phyloP scores from a whole-genome alignment of 2,329 filamentous ascomycete genomes.

The Exophiala mesophila region DNA sequence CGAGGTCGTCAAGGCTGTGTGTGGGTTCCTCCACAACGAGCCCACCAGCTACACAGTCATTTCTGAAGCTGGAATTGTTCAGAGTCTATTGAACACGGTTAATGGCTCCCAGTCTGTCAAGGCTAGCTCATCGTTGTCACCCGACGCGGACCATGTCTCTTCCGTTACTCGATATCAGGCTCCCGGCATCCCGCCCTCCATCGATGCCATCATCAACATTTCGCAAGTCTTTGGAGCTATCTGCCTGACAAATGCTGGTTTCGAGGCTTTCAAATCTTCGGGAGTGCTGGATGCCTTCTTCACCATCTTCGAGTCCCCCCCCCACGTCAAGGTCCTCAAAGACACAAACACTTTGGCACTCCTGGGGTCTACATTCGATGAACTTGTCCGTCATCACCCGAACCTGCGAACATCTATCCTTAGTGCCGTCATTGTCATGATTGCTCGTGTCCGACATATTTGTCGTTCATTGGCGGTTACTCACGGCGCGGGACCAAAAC shows the following conservation, averaged over 20 bases:
- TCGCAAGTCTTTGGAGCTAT: slow-evolving; percentile 89
- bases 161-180: slow-evolving; percentile 43
- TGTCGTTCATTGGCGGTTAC: slow-evolving; percentile 65
- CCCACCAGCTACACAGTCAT: slow-evolving; percentile 96
- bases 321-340: slow-evolving; percentile 80
- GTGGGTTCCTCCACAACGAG: slow-evolving; percentile 97
- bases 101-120: slow-evolving; percentile 27
- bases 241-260: slow-evolving; percentile 79
- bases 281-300: slow-evolving; percentile 80
- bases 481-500: slow-evolving; percentile 70
- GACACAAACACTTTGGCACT: slow-evolving; percentile 68
- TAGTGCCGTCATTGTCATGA: slow-evolving; percentile 82
- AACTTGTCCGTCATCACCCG: slow-evolving; percentile 90
- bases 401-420: slow-evolving; percentile 73
- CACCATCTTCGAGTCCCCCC: slow-evolving; percentile 91
- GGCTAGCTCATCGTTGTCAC: slow-evolving; percentile 32
- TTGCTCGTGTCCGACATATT: slow-evolving; percentile 71
- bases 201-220: slow-evolving; percentile 81
- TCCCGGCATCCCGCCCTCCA: slow-evolving; percentile 74
- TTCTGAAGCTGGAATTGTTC: slow-evolving; percentile 85
- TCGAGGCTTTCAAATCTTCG: slow-evolving; percentile 81
- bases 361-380: slow-evolving; percentile 83
- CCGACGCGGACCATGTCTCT: slow-evolving; percentile 31
- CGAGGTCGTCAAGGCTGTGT: slow-evolving; percentile 83
- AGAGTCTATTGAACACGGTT: slow-evolving; percentile 75